A percentile compares a stretch with the other conserved stretches of the same genome.
Evolutionary conservation across 2,329 filamentous ascomycete species (phyloP).

Genomic region (Coniochaeta prunicola): DNA sequence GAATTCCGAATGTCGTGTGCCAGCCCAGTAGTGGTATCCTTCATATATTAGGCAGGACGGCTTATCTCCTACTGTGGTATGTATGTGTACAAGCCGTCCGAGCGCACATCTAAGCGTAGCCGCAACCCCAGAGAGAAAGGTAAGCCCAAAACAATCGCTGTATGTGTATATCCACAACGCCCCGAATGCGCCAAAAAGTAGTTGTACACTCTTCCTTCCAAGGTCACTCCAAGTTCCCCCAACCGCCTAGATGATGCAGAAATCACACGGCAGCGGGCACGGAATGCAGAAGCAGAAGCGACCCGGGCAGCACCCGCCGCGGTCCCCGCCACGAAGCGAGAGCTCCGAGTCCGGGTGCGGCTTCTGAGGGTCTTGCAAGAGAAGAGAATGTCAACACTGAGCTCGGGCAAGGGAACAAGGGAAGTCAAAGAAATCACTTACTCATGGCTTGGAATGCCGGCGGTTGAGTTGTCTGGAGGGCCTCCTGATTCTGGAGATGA

Average conservation of each 20-base stretch:
- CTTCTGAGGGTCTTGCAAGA: slow-evolving; percentile 15
- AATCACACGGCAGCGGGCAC: slow-evolving; percentile 29
- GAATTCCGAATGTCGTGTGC: no score
- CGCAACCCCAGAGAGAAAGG: no score
- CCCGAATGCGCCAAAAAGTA: neutral
- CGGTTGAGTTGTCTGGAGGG: slow-evolving; percentile 9
- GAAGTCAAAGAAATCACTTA: slow-evolving; percentile 2
- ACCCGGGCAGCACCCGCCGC: slow-evolving; percentile 23
- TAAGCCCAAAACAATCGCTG: no score
- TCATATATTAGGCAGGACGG: no score
- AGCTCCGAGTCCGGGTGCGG: slow-evolving; percentile 17
- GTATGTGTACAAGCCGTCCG: no score
- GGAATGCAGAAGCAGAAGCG: slow-evolving; percentile 31
- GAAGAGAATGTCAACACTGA: neutral
- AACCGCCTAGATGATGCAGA: slow-evolving; percentile 23
- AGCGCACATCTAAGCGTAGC: no score
- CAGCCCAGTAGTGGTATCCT: no score
- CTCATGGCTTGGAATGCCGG: slow-evolving; percentile 11
- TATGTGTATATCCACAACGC: neutral
- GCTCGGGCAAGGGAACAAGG: neutral
- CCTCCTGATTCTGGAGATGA: slow-evolving; percentile 2
- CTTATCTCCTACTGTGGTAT: neutral
- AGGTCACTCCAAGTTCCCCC: neutral
- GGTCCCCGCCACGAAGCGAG: slow-evolving; percentile 19
- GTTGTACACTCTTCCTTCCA: no score